Evolutionary conservation across 192 early-diverging fungal genomes (phyloP).

Genomic region (Globomyces pollinis-pini): DNA sequence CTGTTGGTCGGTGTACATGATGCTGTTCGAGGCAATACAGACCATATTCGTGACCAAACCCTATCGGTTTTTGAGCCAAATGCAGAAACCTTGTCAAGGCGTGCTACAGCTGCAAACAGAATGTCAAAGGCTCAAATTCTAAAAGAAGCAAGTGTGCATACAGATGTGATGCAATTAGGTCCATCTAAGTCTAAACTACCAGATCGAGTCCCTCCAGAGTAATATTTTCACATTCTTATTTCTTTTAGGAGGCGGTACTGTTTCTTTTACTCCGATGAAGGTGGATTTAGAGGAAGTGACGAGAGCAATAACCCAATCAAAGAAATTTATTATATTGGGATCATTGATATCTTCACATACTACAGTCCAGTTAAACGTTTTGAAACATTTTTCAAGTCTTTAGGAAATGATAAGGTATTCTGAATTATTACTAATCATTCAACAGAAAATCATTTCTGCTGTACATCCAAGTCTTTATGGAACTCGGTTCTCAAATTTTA

Average conservation of each 20-base stretch:
- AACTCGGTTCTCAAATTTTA: conserved; percentile 81
- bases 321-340: conserved; percentile 86
- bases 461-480: conserved; percentile 86
- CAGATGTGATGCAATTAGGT: conserved; percentile 53
- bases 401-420: conserved; percentile 66
- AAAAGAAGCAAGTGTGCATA: conserved; percentile 21
- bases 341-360: conserved; percentile 96
- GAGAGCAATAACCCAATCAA: conserved; percentile 56
- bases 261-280: conserved; percentile 85
- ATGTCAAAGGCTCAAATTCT: conserved; percentile 6
- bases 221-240: conserved; percentile 15
- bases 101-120: conserved; percentile 9
- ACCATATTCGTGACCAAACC: conserved; percentile 87
- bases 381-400: conserved; percentile 83
- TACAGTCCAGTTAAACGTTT: conserved; percentile 82
- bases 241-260: conserved; percentile 57
- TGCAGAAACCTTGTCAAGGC: conserved; percentile 13
- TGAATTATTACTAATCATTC: neutral
- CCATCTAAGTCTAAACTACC: conserved; percentile 46
- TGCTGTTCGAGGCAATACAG: conserved; percentile 69
- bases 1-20: conserved; percentile 91
- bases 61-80: conserved; percentile 74
- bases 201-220: conserved; percentile 47
- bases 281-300: conserved; percentile 77
- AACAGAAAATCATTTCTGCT: conserved; percentile 56